phyloP scores from a whole-genome alignment of 1,284 basidiomycete genomes.

The Ganoderma leucocontextum region DNA sequence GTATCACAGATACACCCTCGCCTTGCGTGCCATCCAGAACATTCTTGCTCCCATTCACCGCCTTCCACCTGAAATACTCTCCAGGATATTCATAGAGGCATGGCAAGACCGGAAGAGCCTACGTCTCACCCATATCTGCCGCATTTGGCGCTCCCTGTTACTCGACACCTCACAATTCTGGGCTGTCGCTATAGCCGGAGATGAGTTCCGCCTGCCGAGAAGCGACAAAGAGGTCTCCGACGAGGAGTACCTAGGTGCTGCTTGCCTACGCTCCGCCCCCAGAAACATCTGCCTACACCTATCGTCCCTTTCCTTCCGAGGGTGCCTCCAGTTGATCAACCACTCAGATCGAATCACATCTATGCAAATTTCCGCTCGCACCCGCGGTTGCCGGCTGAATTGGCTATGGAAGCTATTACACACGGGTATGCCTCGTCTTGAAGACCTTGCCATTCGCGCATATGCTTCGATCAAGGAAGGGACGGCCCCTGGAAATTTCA shows the following conservation, averaged over 20 bases:
- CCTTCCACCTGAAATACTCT: slow-evolving; percentile 5
- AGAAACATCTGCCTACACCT: background rate
- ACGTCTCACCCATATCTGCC: slow-evolving; percentile 2
- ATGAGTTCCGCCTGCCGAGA: background rate
- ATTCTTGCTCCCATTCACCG: background rate
- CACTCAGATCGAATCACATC: background rate
- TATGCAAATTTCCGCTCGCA: background rate
- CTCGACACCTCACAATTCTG: slow-evolving; percentile 3
- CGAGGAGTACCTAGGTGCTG: background rate
- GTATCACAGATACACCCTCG: background rate
- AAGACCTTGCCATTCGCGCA: background rate
- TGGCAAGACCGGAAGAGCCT: background rate
- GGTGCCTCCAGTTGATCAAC: too few relatives aligned
- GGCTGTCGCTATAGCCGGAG: background rate
- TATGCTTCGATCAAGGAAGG: too few relatives aligned
- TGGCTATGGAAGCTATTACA: background rate
- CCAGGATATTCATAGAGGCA: background rate
- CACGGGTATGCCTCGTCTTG: background rate
- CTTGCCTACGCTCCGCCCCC: background rate
- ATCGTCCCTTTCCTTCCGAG: background rate
- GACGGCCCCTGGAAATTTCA: background rate
- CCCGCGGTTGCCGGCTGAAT: background rate
- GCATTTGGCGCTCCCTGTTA: slow-evolving; percentile 2
- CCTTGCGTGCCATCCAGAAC: background rate
- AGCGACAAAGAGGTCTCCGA: background rate